phyloP scores from a whole-genome alignment of 768 basidiomycete genomes.

The Hygrophorus russula region DNA sequence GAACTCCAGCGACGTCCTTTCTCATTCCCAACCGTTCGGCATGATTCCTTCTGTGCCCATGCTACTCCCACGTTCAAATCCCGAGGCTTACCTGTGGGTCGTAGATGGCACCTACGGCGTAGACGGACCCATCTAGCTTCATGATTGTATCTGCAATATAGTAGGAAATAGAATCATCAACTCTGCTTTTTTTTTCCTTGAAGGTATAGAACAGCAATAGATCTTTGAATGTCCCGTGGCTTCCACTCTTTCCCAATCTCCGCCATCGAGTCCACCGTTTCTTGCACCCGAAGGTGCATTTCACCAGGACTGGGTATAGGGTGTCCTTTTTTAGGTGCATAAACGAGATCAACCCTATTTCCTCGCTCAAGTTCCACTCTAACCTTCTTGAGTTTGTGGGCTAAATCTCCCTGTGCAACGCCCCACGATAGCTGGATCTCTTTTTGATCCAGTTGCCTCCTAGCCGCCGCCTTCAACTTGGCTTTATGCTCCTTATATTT shows the following conservation, averaged over 20 bases:
- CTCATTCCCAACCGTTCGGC: not conserved
- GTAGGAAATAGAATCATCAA: slow-evolving; percentile 7
- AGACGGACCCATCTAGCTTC: not conserved
- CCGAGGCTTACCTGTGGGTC: slow-evolving; percentile 3
- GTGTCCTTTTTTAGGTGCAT: slow-evolving; percentile 37
- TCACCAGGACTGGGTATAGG: slow-evolving; percentile 22
- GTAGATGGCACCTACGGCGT: not conserved
- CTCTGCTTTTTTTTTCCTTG: slow-evolving; percentile 20
- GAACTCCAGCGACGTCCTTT: slow-evolving; percentile 5
- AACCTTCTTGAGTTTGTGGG: slow-evolving; percentile 54
- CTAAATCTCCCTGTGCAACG: slow-evolving; percentile 44
- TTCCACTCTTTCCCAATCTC: slow-evolving; percentile 49
- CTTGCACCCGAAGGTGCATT: slow-evolving; percentile 32
- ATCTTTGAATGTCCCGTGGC: slow-evolving; percentile 25
- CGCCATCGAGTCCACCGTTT: slow-evolving; percentile 27
- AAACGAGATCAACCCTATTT: slow-evolving; percentile 41
- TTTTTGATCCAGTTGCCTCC: slow-evolving; percentile 32
- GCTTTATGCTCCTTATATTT: slow-evolving; percentile 25
- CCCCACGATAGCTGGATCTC: slow-evolving; percentile 69
- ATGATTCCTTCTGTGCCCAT: not conserved
- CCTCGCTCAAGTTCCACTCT: slow-evolving; percentile 50
- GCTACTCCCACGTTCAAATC: not conserved
- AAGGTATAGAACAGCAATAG: slow-evolving; percentile 31
- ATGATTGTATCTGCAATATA: slow-evolving; percentile 10
- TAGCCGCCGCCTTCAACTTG: slow-evolving; percentile 21